Evolutionary conservation across 805 yeast species (phyloP), one percentile per base, ranked within the genome.

Genomic region (Monosporozyma solicola): DNA sequence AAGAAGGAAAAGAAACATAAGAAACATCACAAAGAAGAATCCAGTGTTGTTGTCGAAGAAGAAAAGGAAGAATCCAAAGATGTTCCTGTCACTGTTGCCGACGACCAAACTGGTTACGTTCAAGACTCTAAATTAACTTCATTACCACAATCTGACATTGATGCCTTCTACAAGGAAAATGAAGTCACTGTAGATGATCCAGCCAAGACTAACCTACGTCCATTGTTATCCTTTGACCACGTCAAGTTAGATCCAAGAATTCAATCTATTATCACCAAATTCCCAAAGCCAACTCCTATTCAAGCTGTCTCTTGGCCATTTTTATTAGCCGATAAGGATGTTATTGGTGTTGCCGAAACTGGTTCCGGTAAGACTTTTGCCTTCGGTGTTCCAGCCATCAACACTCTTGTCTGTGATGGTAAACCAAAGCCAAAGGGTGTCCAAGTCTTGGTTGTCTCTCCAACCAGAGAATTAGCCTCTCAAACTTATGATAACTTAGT

Each of bases 351-450:
- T 58, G 99, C 99, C 13, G 97, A 92, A 72, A 92, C 99, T 3
- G 99, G 99, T 41, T 88, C 97, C 0, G 99, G 99, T 65, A 92
- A 92, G 71, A 92, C 99, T 0, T 85, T 92, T 72, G 98, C 97
- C 0, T 94, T 92, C 68, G 96, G 97, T 67, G 94, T 94, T 33
- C 99, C 99, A 48, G 97, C 97, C n/a, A 79, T 92, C 51, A 77
- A 88, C 64, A 82, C 83, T 57, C 73, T 92, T 48, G 62, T 75
- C 48, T 68, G 69, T 0, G 68, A 65, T 29, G 53, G 51, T 33
- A 54, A 50, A n/a, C 27, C n/a, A 39, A 58, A 56, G 25, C 52
- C 57, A 45, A 71, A 70, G 39, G 85, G 85, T 20, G 76, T 87
- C 53, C 81, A 82, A 62, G 95, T 90, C 3, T 77, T 94, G 54